These are phyloP conservation scores for Micractinium sp. DNA, from an alignment of 139 green algal genomes.

Conservation along the genomic window DNA sequence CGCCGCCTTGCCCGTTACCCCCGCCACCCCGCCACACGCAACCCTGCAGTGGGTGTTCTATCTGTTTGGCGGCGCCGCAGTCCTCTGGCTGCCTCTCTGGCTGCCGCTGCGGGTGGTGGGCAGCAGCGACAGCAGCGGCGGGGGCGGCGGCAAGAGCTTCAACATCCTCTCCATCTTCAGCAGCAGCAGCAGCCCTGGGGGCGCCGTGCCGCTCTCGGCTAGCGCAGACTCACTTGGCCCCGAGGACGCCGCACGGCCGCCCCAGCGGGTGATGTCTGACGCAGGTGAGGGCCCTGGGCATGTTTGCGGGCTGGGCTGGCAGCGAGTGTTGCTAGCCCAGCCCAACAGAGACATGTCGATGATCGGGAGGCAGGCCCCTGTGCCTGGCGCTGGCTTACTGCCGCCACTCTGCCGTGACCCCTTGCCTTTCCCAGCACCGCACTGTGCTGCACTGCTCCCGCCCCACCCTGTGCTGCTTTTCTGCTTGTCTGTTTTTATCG, in stretches of 20 bases:
- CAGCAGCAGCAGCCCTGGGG: background rate
- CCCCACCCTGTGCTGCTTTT: too few species aligned
- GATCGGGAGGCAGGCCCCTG: too few species aligned
- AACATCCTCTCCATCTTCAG: background rate
- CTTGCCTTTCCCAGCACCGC: too few species aligned
- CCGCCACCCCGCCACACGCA: background rate
- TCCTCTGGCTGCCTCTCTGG: slow-evolving; percentile 79
- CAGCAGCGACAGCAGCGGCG: background rate
- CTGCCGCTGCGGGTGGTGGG: slow-evolving; percentile 42
- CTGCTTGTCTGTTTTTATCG: too few species aligned
- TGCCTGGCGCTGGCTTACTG: too few species aligned
- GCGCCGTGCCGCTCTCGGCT: background rate
- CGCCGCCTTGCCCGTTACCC: background rate
- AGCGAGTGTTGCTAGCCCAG: too few species aligned
- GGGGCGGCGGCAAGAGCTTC: slow-evolving; percentile 29
- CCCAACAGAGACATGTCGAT: too few species aligned
- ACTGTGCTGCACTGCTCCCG: too few species aligned
- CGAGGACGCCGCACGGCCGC: background rate
- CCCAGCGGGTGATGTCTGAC: background rate
- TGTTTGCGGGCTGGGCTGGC: background rate
- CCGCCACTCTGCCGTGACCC: too few species aligned
- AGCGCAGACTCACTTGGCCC: background rate
- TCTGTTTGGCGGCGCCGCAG: slow-evolving; percentile 62
- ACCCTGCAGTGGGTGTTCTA: slow-evolving; percentile 72
- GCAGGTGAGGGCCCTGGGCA: background rate